Conservation (phyloP, 164 flowering plant genomes). For the Piper betle region DNA sequence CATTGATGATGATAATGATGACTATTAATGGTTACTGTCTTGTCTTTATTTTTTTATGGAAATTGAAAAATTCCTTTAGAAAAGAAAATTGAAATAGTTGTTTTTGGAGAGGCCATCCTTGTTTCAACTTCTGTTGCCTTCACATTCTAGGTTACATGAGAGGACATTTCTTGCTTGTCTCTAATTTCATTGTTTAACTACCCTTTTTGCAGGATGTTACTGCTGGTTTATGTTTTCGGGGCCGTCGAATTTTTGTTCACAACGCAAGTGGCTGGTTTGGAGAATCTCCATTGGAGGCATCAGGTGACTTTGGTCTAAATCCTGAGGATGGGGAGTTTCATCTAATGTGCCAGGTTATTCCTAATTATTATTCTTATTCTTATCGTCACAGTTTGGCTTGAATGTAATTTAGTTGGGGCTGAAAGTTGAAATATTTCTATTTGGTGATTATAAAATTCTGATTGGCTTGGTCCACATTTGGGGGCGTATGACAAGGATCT, state of each 20-base stretch:
- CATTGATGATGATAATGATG: too few relatives aligned
- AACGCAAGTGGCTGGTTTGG: slow-evolving; percentile 97
- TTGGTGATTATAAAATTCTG: background rate
- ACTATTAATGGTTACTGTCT: too few relatives aligned
- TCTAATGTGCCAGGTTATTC: slow-evolving; percentile 84
- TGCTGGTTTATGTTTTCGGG: slow-evolving; percentile 79
- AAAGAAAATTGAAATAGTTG: too few relatives aligned
- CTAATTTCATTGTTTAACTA: background rate
- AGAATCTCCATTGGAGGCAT: slow-evolving; percentile 82
- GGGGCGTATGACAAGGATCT: background rate
- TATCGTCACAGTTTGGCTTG: background rate
- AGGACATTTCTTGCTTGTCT: too few relatives aligned
- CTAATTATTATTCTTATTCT: background rate
- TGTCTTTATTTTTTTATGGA: too few relatives aligned
- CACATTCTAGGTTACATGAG: too few relatives aligned
- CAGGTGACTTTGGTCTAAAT: slow-evolving; percentile 95
- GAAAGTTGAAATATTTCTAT: background rate
- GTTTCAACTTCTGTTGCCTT: too few relatives aligned
- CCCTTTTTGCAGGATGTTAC: slow-evolving; percentile 17
- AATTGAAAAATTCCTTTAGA: too few relatives aligned
- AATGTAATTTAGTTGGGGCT: background rate
- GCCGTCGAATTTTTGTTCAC: slow-evolving; percentile 78
- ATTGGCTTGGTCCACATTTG: background rate
- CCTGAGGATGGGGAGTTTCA: slow-evolving; percentile 99
- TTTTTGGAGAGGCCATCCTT: too few relatives aligned